A percentile compares a stretch with the other conserved stretches of the same genome.
Evolutionary conservation across 129 eudicot species (phyloP).

Genomic region (Flaveria ramosissima): DNA sequence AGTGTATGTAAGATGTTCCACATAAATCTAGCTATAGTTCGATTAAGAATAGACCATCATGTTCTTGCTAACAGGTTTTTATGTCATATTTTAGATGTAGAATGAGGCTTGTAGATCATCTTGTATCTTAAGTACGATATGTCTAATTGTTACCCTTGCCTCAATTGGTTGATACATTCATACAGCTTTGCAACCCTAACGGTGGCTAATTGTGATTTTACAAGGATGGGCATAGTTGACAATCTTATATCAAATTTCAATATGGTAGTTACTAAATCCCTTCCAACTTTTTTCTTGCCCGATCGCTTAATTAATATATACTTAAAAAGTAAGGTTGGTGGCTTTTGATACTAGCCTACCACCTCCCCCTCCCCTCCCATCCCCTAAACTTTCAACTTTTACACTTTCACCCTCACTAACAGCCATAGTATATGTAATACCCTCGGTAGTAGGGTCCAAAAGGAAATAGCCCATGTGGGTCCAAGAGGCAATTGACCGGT

Average conservation of each 20-base stretch:
- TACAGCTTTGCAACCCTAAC: conserved; percentile 86
- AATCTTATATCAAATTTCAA: conserved; percentile 95
- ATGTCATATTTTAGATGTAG: conserved; percentile 2
- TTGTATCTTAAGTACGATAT: conserved; percentile 37
- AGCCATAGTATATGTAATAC: no score
- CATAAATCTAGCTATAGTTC: neutral
- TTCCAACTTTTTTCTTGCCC: conserved; percentile 2
- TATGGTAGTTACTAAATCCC: conserved; percentile 52
- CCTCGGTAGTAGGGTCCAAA: no score
- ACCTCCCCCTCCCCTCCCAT: no score
- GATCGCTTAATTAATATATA: neutral
- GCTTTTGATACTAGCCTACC: no score
- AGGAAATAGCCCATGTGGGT: no score
- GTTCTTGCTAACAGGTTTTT: conserved; percentile 3
- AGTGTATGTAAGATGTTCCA: neutral
- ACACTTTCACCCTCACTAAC: no score
- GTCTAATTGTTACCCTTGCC: conserved; percentile 85
- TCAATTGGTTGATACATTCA: conserved; percentile 96
- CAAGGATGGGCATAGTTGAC: conserved; percentile 94
- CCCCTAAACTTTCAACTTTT: no score
- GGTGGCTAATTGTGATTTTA: conserved; percentile 88
- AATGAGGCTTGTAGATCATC: conserved; percentile 9
- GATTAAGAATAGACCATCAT: conserved; percentile 2
- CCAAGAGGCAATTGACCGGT: no score
- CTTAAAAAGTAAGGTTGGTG: no score